Conservation (phyloP, 164 flowering plant species). For the Stephania cephalantha region DNA sequence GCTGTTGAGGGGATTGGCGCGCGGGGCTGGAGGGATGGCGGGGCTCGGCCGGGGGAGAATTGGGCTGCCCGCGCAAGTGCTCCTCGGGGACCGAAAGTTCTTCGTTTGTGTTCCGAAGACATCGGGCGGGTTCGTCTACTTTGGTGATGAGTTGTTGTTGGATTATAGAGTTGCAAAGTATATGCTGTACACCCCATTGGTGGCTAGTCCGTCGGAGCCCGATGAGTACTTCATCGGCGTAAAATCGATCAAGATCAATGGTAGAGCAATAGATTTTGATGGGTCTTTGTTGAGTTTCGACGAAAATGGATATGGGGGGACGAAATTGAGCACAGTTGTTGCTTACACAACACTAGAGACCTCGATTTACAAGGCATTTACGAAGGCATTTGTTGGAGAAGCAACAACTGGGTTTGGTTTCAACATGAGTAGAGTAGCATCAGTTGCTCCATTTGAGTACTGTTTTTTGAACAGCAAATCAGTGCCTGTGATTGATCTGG, state of each 20-base stretch:
- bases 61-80: conserved; percentile 18
- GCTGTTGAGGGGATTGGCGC: conserved; percentile 24
- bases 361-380: conserved; percentile 32
- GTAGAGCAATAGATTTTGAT: conserved; percentile 13
- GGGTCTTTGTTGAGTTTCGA: conserved; percentile 17
- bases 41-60: conserved; percentile 28
- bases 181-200: conserved; percentile 29
- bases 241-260: conserved; percentile 23
- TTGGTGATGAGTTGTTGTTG: conserved; percentile 27
- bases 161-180: conserved; percentile 12
- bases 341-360: conserved; percentile 44
- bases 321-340: conserved; percentile 41
- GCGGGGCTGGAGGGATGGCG: conserved; percentile 28
- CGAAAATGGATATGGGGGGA: conserved; percentile 27
- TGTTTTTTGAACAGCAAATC: conserved; percentile 27
- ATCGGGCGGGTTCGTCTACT: conserved; percentile 25
- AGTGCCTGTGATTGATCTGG: conserved; percentile 38
- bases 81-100: conserved; percentile 27
- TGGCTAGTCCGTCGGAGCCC: conserved; percentile 17
- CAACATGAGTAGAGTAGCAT: conserved; percentile 23
- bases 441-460: conserved; percentile 28
- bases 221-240: conserved; percentile 35
- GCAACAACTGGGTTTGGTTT: neutral
- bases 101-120: conserved; percentile 24
- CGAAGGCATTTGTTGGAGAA: conserved; percentile 19